phyloP scores from a whole-genome alignment of 2,329 filamentous ascomycete genomes.

The Pseudocercospora crystallina region DNA sequence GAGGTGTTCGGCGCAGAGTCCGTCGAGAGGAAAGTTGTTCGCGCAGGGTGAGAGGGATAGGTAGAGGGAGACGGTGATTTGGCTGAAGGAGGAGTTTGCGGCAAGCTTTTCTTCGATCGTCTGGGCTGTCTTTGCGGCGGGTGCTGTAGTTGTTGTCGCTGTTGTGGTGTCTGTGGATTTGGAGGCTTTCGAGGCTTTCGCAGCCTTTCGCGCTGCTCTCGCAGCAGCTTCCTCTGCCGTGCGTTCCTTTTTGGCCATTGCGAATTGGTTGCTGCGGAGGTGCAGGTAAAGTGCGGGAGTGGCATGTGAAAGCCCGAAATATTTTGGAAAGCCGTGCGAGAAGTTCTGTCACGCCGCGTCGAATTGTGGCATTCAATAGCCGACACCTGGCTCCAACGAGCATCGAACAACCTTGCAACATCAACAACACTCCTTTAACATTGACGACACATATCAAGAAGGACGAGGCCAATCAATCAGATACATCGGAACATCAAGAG shows the following conservation, averaged over 20 bases:
- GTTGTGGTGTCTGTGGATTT: not conserved
- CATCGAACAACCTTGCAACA: no score
- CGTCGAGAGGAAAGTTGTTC: slow-evolving; percentile 68
- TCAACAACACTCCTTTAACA: no score
- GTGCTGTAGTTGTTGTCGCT: not conserved
- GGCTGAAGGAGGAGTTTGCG: slow-evolving; percentile 66
- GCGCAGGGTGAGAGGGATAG: slow-evolving; percentile 71
- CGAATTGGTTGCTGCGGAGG: not conserved
- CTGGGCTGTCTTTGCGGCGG: not conserved
- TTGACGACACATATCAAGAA: no score
- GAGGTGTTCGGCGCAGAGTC: slow-evolving; percentile 71
- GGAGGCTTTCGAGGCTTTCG: slow-evolving; percentile 4
- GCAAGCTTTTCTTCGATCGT: slow-evolving; percentile 5
- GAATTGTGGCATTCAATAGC: no score
- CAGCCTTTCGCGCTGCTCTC: slow-evolving; percentile 14
- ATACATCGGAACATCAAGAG: no score
- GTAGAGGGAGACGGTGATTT: slow-evolving; percentile 78
- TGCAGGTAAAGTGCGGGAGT: not conserved
- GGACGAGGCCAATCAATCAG: no score
- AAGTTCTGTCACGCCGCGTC: no score
- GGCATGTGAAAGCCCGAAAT: slow-evolving; percentile 7
- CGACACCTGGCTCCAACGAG: no score
- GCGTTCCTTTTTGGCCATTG: slow-evolving; percentile 10
- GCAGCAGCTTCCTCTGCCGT: slow-evolving; percentile 12
- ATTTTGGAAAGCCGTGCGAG: not conserved